A percentile compares a stretch with the other conserved stretches of the same genome.
Evolutionary conservation across 495 filamentous ascomycete genomes (phyloP).

Genomic region (Xylaria scruposa): DNA sequence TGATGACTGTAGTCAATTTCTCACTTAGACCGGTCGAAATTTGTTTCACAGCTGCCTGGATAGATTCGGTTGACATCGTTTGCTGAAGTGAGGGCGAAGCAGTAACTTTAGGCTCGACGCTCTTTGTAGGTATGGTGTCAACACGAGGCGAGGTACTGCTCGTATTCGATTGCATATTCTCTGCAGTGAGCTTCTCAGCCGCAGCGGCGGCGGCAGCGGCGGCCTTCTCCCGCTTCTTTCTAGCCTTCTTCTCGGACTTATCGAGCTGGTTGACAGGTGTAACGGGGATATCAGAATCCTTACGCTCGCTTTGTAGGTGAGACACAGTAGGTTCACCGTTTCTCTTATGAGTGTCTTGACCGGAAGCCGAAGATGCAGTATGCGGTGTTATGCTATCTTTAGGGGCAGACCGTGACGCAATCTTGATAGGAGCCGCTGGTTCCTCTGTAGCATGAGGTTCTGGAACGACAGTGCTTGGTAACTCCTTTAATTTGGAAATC

Average conservation of each 20-base stretch:
- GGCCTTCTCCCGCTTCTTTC: constrained; percentile 54
- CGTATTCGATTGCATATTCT: constrained; percentile 38
- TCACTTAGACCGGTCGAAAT: constrained; percentile 54
- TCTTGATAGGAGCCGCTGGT: constrained; percentile 42
- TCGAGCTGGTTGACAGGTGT: constrained; percentile 50
- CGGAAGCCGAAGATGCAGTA: constrained; percentile 24
- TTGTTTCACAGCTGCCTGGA: constrained; percentile 51
- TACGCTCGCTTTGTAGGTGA: constrained; percentile 44
- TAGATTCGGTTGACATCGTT: constrained; percentile 48
- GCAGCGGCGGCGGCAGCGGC: constrained; percentile 42
- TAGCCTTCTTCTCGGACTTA: constrained; percentile 53
- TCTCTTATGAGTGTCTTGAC: constrained; percentile 30
- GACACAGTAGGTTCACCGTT: constrained; percentile 25
- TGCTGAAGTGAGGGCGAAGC: constrained; percentile 30
- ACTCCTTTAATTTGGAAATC: constrained; percentile 52
- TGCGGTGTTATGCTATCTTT: constrained; percentile 48
- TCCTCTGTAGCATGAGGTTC: constrained; percentile 38
- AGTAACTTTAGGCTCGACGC: constrained; percentile 29
- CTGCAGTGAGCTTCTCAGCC: constrained; percentile 38
- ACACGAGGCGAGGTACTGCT: constrained; percentile 34
- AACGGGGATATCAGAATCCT: constrained; percentile 43
- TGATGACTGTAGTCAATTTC: constrained; percentile 52
- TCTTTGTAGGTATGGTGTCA: constrained; percentile 30
- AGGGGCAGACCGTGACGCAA: constrained; percentile 40
- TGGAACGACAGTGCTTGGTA: constrained; percentile 42